Conservation (phyloP, 2,329 filamentous ascomycete genomes). For the Trichoderma simmonsii region DNA sequence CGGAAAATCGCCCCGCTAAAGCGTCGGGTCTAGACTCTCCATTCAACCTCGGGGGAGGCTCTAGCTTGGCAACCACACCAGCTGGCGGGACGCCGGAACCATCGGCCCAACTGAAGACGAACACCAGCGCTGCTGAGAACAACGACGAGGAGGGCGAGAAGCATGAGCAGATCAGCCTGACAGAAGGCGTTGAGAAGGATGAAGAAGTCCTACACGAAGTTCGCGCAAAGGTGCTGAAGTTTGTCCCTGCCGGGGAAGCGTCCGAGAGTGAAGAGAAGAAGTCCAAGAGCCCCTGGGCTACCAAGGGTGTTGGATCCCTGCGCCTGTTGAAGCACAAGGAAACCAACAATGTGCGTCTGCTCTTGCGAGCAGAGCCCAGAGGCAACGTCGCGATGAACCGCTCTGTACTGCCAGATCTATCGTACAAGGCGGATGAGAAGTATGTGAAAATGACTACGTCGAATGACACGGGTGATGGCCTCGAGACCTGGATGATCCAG, state of each 20-base stretch:
- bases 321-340: conserved; percentile 71
- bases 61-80: conserved; percentile 59
- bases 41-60: conserved; percentile 56
- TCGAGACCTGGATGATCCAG: conserved; percentile 70
- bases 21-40: conserved; percentile 51
- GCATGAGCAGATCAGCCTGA: conserved; percentile 69
- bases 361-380: conserved; percentile 71
- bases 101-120: conserved; percentile 44
- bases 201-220: conserved; percentile 69
- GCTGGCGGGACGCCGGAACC: conserved; percentile 59
- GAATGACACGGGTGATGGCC: conserved; percentile 53
- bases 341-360: conserved; percentile 62
- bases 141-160: conserved; percentile 56
- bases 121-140: conserved; percentile 42
- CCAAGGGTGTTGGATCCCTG: conserved; percentile 67
- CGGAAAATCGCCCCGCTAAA: conserved; percentile 46
- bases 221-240: conserved; percentile 66
- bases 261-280: conserved; percentile 45
- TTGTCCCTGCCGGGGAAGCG: conserved; percentile 47
- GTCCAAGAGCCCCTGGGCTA: conserved; percentile 61
- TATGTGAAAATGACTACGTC: conserved; percentile 58
- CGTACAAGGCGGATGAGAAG: conserved; percentile 61
- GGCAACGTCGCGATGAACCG: conserved; percentile 74
- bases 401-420: conserved; percentile 55
- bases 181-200: conserved; percentile 65